Conservation (phyloP, 495 filamentous ascomycete species). For the Penicillium antarcticum region DNA sequence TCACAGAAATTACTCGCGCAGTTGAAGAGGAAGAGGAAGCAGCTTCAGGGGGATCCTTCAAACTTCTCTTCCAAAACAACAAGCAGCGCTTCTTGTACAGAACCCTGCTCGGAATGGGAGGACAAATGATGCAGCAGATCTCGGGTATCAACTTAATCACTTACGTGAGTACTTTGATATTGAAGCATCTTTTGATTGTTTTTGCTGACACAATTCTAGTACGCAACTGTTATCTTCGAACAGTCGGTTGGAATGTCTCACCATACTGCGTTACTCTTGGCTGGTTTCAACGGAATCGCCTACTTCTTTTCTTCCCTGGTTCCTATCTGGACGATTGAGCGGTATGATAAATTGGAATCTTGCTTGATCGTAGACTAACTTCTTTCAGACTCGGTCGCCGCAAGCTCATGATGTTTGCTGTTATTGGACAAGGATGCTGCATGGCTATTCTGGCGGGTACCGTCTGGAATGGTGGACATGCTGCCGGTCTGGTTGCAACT, state of each 20-base stretch:
- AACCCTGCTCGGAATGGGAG: constrained; percentile 35
- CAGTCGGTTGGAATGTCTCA: constrained; percentile 35
- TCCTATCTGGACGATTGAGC: constrained; percentile 51
- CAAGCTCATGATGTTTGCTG: constrained; percentile 48
- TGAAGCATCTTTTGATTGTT: neutral
- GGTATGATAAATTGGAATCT: constrained; percentile 11
- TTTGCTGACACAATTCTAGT: constrained; percentile 12
- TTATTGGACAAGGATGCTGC: constrained; percentile 50
- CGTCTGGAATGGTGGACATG: constrained; percentile 24
- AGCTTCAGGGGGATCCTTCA: constrained; percentile 23
- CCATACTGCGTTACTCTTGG: constrained; percentile 40
- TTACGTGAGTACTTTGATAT: constrained; percentile 23
- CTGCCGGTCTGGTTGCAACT: constrained; percentile 28
- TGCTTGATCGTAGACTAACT: constrained; percentile 3
- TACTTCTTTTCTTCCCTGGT: constrained; percentile 47
- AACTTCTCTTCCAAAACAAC: constrained; percentile 36
- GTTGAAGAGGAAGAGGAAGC: constrained; percentile 29
- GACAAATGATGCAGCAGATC: constrained; percentile 46
- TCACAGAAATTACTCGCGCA: constrained; percentile 28
- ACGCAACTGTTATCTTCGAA: constrained; percentile 36
- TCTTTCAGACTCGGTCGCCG: constrained; percentile 37
- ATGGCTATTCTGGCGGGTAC: constrained; percentile 36
- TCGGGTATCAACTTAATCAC: constrained; percentile 46
- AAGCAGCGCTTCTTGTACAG: constrained; percentile 29
- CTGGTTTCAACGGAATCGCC: constrained; percentile 44